Evolutionary conservation across 148 eudicot species (phyloP), one percentile per base, ranked within the genome.

Genomic region (Amaranthus palmeri): DNA sequence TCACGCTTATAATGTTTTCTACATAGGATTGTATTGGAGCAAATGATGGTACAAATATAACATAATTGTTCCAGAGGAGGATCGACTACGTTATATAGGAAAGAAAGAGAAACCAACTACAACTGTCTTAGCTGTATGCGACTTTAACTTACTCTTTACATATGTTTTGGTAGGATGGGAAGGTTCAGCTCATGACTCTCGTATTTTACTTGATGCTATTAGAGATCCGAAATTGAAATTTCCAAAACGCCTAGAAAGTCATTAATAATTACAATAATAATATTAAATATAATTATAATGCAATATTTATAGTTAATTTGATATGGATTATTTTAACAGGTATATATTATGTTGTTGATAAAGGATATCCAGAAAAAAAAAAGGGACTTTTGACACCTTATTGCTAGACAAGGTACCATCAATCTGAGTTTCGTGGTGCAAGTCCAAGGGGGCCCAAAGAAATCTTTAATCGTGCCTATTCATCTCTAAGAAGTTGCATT

Each of bases 401-500:
- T 59, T 10, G 40, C 7, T 5, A 17, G 7, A 36, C 43, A 59
- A 59, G 63, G 13, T 54, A 54, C 13, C 56, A 54, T 54, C 56
- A 8, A 54, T 54, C 10, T 25, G 56, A 58, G 10, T 58, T 58
- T 58, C 2, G 13, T 58, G 61, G 56, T 17, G 42, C 62, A 59
- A 36, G 10, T 25, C 62, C 44, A 59, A 59, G 62, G 62, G 62
- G 62, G 6, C 0, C 14, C 12, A 57, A 57, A 57, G 42, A 18
- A 57, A 41, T 57, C 10, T 57, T 59, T n/a, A 59, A 59, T 59
- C 62, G 62, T 59, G 41, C 62, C 10, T 12, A 63, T 63, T 63
- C 50, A 4, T 45, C 47, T 3, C 4, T 63, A 11, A 13, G 67
- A 41, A 42, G 49, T 36, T 59, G 62, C 10, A 59, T 59, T 25